phyloP scores from a whole-genome alignment of 495 filamentous ascomycete genomes.

The Penicillium bialowiezense region DNA sequence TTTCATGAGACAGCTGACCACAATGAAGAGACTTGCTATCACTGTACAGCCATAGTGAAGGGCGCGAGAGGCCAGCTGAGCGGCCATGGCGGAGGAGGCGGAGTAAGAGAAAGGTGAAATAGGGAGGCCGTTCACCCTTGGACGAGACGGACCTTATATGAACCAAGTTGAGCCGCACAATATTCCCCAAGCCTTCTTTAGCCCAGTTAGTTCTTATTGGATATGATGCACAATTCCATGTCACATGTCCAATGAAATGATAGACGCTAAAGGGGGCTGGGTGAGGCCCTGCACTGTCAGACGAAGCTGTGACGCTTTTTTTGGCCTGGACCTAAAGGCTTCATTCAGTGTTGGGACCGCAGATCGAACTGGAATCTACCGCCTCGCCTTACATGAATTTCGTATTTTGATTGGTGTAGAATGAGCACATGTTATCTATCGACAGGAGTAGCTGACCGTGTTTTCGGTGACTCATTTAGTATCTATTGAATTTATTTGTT shows the following conservation, averaged over 20 bases:
- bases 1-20: not conserved
- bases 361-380: not conserved
- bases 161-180: constrained; percentile 1
- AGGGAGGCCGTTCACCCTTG: not conserved
- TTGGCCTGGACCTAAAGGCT: not conserved
- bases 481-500: too few relatives aligned
- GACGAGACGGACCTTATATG: not conserved
- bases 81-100: not conserved
- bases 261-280: constrained; percentile 2
- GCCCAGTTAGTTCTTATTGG: not conserved
- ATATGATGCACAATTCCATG: not conserved
- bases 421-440: not conserved
- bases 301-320: not conserved
- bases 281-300: not conserved
- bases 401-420: not conserved
- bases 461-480: not conserved
- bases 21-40: not conserved
- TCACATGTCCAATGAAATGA: too few relatives aligned
- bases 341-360: not conserved
- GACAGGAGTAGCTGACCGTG: not conserved
- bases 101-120: not conserved
- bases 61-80: not conserved
- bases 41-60: constrained; percentile 7
- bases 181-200: not conserved
- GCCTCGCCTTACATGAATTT: not conserved